Evolutionary conservation across 495 filamentous ascomycete species (phyloP), one percentile per base, ranked within the genome.

Genomic region (Haplographium delicatum): DNA sequence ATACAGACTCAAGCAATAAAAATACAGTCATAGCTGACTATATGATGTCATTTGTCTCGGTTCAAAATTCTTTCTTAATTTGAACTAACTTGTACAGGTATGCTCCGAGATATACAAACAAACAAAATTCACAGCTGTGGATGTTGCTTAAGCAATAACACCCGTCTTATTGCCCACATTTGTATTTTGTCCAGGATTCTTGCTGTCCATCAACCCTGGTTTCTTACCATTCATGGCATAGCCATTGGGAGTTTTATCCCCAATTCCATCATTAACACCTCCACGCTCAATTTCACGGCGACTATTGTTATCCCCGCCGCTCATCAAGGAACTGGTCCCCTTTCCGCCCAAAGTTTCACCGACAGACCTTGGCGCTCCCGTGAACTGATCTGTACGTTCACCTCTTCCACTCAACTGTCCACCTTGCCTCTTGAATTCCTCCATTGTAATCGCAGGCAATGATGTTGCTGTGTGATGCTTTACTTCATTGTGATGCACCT

Each of bases 401-500:
- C 77, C 70, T 31, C 72, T 70, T 15, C 79, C 80, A 9, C 62
- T 64, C 10, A 84, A 60, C 26, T 66, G 64, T 39, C 81, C 80
- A 16, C 82, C 80, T 40, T 75, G 70, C 10, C 68, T 67, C 55
- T 74, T 73, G 64, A 78, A 86, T 46, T 85, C 78, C 1, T 68
- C 63, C 70, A 85, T 73, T 34, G 63, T 77, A 48, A 84, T 71
- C n/a, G 78, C 69, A 4, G 81, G 82, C 10, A 84, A 68, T 10
- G 73, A 66, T 2, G 76, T 74, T 6, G 78, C 70, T 18, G 66
- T 62, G 65, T 86, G 82, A 62, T 81, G 75, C 47, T 78, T 72
- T 5, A 80, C 69, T 15, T 75, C 70, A 31, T 82, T 76, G 49
- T 83, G 79, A 56, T 84, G 81, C 1, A 74, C 68, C 61, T 86